Conservation (phyloP, 2,329 filamentous ascomycete species). For the Penicillium freii region DNA sequence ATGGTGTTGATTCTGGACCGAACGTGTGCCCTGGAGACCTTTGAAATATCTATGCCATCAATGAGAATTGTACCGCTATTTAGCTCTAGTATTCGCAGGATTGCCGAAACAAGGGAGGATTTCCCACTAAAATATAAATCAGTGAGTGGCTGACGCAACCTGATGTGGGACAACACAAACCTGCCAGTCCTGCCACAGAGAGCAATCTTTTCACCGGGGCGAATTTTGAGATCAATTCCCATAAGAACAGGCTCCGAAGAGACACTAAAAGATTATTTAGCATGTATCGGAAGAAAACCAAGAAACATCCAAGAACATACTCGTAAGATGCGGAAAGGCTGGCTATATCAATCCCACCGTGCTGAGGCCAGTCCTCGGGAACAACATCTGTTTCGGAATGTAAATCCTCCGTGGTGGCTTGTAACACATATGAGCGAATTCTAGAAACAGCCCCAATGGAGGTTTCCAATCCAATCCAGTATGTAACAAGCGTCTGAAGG, state of each 20-base stretch:
- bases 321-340: conserved; percentile 41
- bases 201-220: conserved; percentile 30
- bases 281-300: background rate
- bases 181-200: conserved; percentile 34
- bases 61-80: conserved; percentile 26
- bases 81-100: conserved; percentile 32
- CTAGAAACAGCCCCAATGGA: conserved; percentile 25
- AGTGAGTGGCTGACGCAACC: background rate
- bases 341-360: conserved; percentile 39
- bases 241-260: conserved; percentile 18
- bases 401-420: conserved; percentile 41
- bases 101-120: conserved; percentile 28
- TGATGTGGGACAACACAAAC: conserved; percentile 11
- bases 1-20: conserved; percentile 30
- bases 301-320: conserved; percentile 14
- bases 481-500: conserved; percentile 16
- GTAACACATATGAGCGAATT: conserved; percentile 49
- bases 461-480: conserved; percentile 23
- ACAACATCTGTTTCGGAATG: conserved; percentile 34
- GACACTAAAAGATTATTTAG: conserved; percentile 1
- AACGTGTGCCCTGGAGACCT: conserved; percentile 22
- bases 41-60: conserved; percentile 28
- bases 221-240: conserved; percentile 22
- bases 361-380: conserved; percentile 37
- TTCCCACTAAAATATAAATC: conserved; percentile 23